Evolutionary conservation across 495 filamentous ascomycete species (phyloP), one percentile per base, ranked within the genome.

Genomic region (Penicillium tannophilum): DNA sequence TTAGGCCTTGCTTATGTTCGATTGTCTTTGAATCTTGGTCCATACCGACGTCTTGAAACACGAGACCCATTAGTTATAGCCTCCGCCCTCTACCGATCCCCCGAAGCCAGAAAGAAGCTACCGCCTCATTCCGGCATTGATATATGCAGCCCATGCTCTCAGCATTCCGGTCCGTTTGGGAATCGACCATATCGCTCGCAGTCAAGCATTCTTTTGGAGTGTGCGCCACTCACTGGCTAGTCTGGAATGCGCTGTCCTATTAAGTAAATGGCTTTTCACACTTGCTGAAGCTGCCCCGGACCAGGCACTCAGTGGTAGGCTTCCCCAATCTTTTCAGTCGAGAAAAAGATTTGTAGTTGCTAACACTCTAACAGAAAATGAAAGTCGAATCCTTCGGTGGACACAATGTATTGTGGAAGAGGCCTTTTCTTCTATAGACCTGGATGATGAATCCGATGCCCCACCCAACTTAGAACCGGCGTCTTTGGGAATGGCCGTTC

Each of bases 151-250:
- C 50, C 68, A 77, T 47, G 72, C 72, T 6, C 63, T 77, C n/a
- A 73, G 73, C 23, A 74, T 77, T 9, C 75, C 75, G 5, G 73
- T 77, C 1, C 64, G 72, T 6, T 48, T 77, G 12, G 75, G 75
- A 0, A 71, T 82, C 9, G 70, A 76, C 20, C 74, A 76, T 20
- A 76, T 81, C 48, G 79, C 78, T 8, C 72, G 66, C 36, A 77
- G 71, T 16, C 74, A 80, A 55, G 76, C 76, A 4, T 76, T 80
- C 33, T 77, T 79, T 46, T 82, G 79, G 80, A 76, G 75, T 43
- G 75, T 80, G 11, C 72, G 76, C 20, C 78, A 82, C 60, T 79
- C 78, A 0, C 66, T 81, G 16, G 76, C 73, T 8, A 78, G 74
- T 52, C 65, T 81, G 11, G 79, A 82, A 60, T 82, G 77, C 52